phyloP scores from a whole-genome alignment of 1,139 yeast species.

The Hansenula lynferdii region DNA sequence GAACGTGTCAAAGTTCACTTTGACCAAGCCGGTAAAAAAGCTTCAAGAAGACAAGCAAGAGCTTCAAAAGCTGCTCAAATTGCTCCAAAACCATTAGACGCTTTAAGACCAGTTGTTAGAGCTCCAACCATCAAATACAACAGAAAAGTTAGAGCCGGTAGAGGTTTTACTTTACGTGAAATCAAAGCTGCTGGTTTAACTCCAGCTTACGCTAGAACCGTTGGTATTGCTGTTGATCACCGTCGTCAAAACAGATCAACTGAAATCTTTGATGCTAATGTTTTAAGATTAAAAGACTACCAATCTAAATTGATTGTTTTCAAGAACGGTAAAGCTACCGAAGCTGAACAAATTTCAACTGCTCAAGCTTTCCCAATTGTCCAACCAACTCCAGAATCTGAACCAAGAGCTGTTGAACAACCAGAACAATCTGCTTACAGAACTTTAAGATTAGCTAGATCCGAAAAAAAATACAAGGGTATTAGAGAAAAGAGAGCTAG shows the following conservation, averaged over 20 bases:
- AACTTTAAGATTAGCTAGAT: constrained; percentile 94
- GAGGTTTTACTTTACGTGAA: constrained; percentile 97
- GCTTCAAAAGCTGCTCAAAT: constrained; percentile 85
- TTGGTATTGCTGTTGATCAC: constrained; percentile 98
- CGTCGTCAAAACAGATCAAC: constrained; percentile 97
- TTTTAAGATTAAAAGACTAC: constrained; percentile 93
- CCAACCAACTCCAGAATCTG: constrained; percentile 63
- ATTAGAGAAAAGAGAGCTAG: constrained; percentile 95
- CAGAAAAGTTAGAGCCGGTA: constrained; percentile 98
- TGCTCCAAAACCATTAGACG: constrained; percentile 96
- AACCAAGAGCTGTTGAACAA: constrained; percentile 85
- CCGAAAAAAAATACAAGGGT: constrained; percentile 92
- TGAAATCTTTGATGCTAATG: constrained; percentile 90
- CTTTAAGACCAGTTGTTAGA: constrained; percentile 94
- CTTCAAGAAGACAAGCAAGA: constrained; percentile 89
- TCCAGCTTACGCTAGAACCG: constrained; percentile 91
- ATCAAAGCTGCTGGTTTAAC: constrained; percentile 93
- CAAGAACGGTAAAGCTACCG: constrained; percentile 72
- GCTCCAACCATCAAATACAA: constrained; percentile 96
- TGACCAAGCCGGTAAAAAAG: constrained; percentile 99
- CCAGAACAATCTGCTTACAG: constrained; percentile 88
- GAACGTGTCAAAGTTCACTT: constrained; percentile 97
- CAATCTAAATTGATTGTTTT: constrained; percentile 87
- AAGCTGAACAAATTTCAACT: constrained; percentile 68
- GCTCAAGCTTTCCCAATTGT: constrained; percentile 86